Base-by-base conservation (phyloP, 2,329 filamentous ascomycete species). In the Pseudogymnoascus sp. region DNA sequence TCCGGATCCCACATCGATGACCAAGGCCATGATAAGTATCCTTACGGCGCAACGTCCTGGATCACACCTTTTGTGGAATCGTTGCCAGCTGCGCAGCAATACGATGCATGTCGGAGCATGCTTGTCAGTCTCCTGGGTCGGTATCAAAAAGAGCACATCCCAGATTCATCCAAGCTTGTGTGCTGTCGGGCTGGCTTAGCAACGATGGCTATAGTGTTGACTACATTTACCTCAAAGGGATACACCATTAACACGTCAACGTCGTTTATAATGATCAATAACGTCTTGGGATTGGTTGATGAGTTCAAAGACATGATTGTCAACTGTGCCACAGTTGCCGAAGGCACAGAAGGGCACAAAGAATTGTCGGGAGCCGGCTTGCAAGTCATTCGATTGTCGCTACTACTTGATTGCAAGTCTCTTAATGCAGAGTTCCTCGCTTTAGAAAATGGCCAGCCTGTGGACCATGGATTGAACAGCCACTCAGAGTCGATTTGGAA, bases 401-500 rank as follows among this genome's bases (percentile, higher is more conserved):
- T 95, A 47, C 80, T 83, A 3, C 79, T 93, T 4, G 90, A 93
- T 73, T 87, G 88, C 60, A 84, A 87, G 66, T 87, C 87, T 31
- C 79, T 91, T 4, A 82, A 81, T 59, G 82, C 85, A 61, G 89
- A 93, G 72, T 88, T 85, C 70, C 82, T 84, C 63, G 82, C 86
- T 5, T 82, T 96, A 62, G 79, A 84, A 19, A 78, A 80, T 7
- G 81, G 81, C 19, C 81, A 81, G 47, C 79, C 82, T 47, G 81
- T 91, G 19, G 88, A 88, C 60, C 82, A 86, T 68, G 83, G 89
- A 64, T 74, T 89, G 44, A 84, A 85, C 67, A 85, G 87, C 16
- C 83, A 90, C 63, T 93, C 91, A 0, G 80, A 87, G 14, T 82
- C 85, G 14, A 84, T 96, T 44, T 97, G 93, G 88, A 88, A 91